These are phyloP conservation scores for Neoascochyta sp. DNA, from an alignment of 2,329 filamentous ascomycete genomes.

Conservation along the genomic window DNA sequence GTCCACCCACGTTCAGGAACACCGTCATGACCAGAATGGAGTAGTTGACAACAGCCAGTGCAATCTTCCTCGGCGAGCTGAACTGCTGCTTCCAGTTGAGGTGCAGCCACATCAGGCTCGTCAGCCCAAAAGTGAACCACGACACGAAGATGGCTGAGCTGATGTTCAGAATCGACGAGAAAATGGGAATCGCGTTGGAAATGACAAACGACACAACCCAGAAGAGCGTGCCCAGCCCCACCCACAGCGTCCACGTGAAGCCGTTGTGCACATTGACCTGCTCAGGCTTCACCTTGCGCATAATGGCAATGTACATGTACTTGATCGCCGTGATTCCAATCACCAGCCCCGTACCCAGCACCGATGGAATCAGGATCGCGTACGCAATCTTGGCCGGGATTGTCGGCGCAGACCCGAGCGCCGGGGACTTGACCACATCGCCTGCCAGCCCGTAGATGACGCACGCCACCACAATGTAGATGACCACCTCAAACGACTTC, in stretches of 20 bases:
- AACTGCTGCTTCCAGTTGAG: conserved; percentile 42
- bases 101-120: conserved; percentile 47
- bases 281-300: conserved; percentile 40
- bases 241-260: conserved; percentile 58
- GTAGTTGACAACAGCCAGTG: conserved; percentile 45
- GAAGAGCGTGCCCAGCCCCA: conserved; percentile 52
- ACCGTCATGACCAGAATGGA: conserved; percentile 37
- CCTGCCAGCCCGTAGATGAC: conserved; percentile 67
- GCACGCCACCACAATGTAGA: conserved; percentile 62
- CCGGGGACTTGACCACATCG: conserved; percentile 58
- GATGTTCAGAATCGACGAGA: conserved; percentile 61
- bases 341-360: conserved; percentile 67
- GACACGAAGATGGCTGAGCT: conserved; percentile 56
- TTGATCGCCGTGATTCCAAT: conserved; percentile 65
- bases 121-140: conserved; percentile 59
- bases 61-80: conserved; percentile 38
- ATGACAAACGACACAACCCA: conserved; percentile 54
- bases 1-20: conserved; percentile 23
- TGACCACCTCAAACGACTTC: conserved; percentile 54
- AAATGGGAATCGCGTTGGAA: conserved; percentile 49
- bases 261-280: conserved; percentile 44
- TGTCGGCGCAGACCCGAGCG: conserved; percentile 58
- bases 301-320: conserved; percentile 62
- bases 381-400: conserved; percentile 62
- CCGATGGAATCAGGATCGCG: conserved; percentile 65